Percentiles rank a stretch among this genome's conserved stretches.
Evolutionary conservation across 2,329 filamentous ascomycete species (phyloP).

Genomic region (Coleophoma cylindrospora): DNA sequence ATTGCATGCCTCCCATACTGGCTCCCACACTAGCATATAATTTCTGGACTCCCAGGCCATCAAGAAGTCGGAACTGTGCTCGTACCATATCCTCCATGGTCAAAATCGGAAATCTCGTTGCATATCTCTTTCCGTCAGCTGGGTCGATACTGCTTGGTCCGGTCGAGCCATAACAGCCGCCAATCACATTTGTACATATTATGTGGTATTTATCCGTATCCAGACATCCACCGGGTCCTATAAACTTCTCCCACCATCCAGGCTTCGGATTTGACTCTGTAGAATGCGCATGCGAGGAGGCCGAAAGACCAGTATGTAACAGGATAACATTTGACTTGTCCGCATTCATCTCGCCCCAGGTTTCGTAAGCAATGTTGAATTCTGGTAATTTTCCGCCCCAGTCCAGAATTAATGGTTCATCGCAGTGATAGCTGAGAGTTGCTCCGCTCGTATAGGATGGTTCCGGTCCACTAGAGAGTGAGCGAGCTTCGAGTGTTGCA

Average conservation of each 20-base stretch:
- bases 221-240: conserved; percentile 77
- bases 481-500: conserved; percentile 63
- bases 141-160: conserved; percentile 87
- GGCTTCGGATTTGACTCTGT: conserved; percentile 81
- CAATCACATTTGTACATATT: conserved; percentile 95
- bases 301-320: conserved; percentile 88
- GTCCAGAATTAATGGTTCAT: conserved; percentile 74
- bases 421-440: conserved; percentile 72
- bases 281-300: conserved; percentile 95
- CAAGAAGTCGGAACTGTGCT: conserved; percentile 86
- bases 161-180: conserved; percentile 93
- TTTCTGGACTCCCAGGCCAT: conserved; percentile 68
- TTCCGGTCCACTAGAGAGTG: conserved; percentile 75
- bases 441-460: conserved; percentile 89
- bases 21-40: conserved; percentile 91
- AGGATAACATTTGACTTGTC: conserved; percentile 86
- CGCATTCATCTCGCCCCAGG: conserved; percentile 78
- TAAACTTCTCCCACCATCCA: conserved; percentile 99
- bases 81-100: conserved; percentile 98
- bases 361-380: conserved; percentile 89
- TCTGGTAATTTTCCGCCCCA: conserved; percentile 91
- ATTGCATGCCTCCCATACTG: conserved; percentile 99
- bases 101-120: conserved; percentile 90
- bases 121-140: conserved; percentile 81
- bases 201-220: conserved; percentile 91